phyloP scores from a whole-genome alignment of 2,329 filamentous ascomycete genomes.

The Cyphellophora attinorum region DNA sequence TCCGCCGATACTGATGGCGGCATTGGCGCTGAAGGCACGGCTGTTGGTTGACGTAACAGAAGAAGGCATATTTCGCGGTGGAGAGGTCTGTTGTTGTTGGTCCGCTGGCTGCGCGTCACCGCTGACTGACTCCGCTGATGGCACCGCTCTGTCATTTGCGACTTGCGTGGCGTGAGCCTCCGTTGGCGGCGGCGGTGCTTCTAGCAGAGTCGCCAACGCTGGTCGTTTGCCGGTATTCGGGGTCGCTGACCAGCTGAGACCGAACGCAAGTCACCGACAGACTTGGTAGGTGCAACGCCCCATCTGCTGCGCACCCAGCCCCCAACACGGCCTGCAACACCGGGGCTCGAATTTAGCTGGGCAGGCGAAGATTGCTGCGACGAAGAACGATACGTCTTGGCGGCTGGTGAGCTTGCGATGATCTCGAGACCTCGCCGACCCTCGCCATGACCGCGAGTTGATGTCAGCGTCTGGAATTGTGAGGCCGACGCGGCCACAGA shows the following conservation, averaged over 20 bases:
- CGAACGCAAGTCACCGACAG: conserved; percentile 11
- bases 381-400: conserved; percentile 7
- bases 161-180: no score
- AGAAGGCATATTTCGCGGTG: no score
- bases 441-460: conserved; percentile 1
- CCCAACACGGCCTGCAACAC: conserved; percentile 47
- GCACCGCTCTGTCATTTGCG: no score
- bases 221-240: not conserved
- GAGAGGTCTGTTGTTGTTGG: no score
- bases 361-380: conserved; percentile 17
- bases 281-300: conserved; percentile 43
- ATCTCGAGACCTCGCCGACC: not conserved
- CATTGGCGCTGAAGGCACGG: no score
- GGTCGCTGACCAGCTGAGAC: not conserved
- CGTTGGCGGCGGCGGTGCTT: not conserved
- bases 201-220: not conserved
- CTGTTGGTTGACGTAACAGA: no score
- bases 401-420: conserved; percentile 1
- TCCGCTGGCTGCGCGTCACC: no score
- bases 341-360: no score
- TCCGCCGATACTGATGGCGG: no score
- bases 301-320: conserved; percentile 58
- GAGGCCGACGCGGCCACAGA: conserved; percentile 42
- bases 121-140: no score
- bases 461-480: conserved; percentile 32